A percentile compares a stretch with the other conserved stretches of the same genome.
phyloP scores from a whole-genome alignment of 2,329 filamentous ascomycete genomes.

The Trichophyton simii region DNA sequence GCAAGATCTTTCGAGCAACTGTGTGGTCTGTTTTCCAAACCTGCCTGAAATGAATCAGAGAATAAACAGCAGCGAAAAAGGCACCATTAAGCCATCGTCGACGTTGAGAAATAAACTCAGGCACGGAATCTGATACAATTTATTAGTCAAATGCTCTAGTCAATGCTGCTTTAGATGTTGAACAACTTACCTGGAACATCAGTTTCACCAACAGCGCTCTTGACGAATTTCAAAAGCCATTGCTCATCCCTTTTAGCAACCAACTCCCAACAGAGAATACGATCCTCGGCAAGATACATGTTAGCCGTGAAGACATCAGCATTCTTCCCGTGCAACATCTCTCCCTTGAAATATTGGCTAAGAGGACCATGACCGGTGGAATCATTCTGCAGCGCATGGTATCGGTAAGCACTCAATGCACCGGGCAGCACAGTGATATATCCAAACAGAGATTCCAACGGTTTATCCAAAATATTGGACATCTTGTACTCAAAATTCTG shows the following conservation, averaged over 20 bases:
- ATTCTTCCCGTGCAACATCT: constrained; percentile 89
- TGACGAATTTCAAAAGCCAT: constrained; percentile 98
- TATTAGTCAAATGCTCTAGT: not conserved
- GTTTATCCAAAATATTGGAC: constrained; percentile 97
- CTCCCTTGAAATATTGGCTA: constrained; percentile 98
- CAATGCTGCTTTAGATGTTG: not conserved
- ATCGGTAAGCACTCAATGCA: constrained; percentile 87
- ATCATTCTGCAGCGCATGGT: constrained; percentile 92
- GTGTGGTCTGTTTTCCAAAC: constrained; percentile 91
- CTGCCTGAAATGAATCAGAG: constrained; percentile 85
- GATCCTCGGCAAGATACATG: constrained; percentile 98
- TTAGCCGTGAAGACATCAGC: constrained; percentile 97
- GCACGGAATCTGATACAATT: constrained; percentile 58
- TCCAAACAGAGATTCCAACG: constrained; percentile 89
- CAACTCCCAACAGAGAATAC: constrained; percentile 95
- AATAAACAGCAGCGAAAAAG: constrained; percentile 97
- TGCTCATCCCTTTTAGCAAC: constrained; percentile 88
- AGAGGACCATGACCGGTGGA: constrained; percentile 87
- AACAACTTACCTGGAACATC: constrained; percentile 68
- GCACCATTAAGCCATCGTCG: constrained; percentile 96
- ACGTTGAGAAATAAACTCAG: constrained; percentile 94
- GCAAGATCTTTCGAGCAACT: constrained; percentile 70
- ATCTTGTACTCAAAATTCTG: constrained; percentile 99
- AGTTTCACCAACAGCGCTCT: constrained; percentile 90
- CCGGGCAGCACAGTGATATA: constrained; percentile 96